Base-by-base conservation (phyloP, 305 asterid species). In the Coffea humblotiana region DNA sequence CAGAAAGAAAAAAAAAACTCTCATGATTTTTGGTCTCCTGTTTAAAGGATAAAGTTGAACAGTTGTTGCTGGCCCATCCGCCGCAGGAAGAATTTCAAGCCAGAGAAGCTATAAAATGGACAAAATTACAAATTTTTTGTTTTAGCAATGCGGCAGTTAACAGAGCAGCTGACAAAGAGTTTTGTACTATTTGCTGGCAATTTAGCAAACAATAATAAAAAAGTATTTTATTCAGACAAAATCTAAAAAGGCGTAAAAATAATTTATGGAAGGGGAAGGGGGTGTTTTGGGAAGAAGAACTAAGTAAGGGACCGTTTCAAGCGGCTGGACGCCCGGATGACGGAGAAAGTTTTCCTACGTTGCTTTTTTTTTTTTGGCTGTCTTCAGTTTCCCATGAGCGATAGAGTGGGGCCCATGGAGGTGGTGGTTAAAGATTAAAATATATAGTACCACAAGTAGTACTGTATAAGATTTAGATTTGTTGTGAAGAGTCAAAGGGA, bases 291-390 rank as follows among this genome's bases (percentile, higher is more conserved):
- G 16, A 49, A 51, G 16, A 51, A 13, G 15, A 13, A 2, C 15
- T 51, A 49, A 49, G 13, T 40, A 23, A 15, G 12, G 69, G 68
- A 25, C 70, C 70, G 52, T 75, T 60, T 75, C 70, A 75, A 75
- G 4, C 40, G 69, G 35, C 72, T 13, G 5, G 45, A 66, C 19
- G 8, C 0, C 0, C 68, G 69, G 70, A 64, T 64, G 70, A 27
- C 1, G 27, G 27, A 19, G 69, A 27, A 25, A 63, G 5, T 21
- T 21, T 63, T 63, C 11, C 32, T 1, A 29, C 32, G 5, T n/a
- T 27, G 0, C 27, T 63, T 63, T 25, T 12, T 9, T 11, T 14
- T 66, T 66, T 13, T 3, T 3, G 4, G 13, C 2, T 10, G 52
- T 8, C 2, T 7, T 6, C 13, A 9, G 12, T 5, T 56, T 56